Evolutionary conservation across 2,329 filamentous ascomycete species (phyloP), one percentile per base, ranked within the genome.

Genomic region (Triangularia setosa): DNA sequence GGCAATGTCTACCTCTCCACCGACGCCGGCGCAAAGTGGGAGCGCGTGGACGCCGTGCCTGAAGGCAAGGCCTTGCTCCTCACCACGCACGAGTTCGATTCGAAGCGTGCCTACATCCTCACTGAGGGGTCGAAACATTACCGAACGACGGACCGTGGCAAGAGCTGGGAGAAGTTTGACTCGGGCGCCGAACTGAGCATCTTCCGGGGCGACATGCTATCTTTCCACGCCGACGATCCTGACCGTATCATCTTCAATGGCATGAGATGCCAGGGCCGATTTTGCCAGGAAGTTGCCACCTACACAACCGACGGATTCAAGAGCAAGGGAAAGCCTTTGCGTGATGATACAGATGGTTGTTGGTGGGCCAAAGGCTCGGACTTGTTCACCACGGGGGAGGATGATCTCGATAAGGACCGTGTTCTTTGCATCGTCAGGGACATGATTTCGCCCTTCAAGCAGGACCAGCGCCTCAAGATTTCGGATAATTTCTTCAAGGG

Each of bases 261-360:
- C 73, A 86, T 89, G 81, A 81, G 87, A 67, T 93, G 90, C 74
- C 78, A 83, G 18, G 81, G 84, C 54, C 80, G 86, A 25, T 84
- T 85, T 71, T 92, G 90, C 75, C 80, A 84, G 66, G 86, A 89
- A 72, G 77, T 84, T 64, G 80, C 85, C 61, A 80, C 82, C 73
- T 97, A 97, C 75, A 98, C 95, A 2, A 88, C 84, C 14, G 90
- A 98, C 76, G 92, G 92, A 69, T 99, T 99, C 80, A 83, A 89
- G 68, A 84, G 84, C 4, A 77, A 83, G 53, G 84, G 87, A 60
- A 84, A 90, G 69, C 77, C 82, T 5, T 82, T 97, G 65, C 84
- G 90, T 60, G 81, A 84, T 52, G 84, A 88, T 69, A 91, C 91
- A 1, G 82, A 86, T 58, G 89, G 90, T 66, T 99, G 95, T 76